These are phyloP conservation scores for Phytophthora pinifolia DNA, from an alignment of 352 stramenopile genomes.

Conservation along the genomic window DNA sequence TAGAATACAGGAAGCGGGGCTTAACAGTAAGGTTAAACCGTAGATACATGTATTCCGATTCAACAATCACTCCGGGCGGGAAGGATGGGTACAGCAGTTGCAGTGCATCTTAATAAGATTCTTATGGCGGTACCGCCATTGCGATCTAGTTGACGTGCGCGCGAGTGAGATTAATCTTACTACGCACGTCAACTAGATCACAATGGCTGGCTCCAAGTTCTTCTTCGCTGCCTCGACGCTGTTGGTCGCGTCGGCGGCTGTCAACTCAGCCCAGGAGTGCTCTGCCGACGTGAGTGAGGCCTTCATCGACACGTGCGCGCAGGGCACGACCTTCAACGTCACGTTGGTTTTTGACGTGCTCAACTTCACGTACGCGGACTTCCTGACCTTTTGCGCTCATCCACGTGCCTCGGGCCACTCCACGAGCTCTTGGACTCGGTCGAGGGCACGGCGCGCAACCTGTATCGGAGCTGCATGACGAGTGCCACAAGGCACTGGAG, in stretches of 20 bases:
- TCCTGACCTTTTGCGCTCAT: conserved; percentile 60
- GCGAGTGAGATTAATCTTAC: too few relatives aligned
- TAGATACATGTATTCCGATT: too few relatives aligned
- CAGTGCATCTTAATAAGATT: too few relatives aligned
- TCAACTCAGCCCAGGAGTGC: conserved; percentile 34
- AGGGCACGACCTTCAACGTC: conserved; percentile 51
- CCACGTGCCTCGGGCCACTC: conserved; percentile 53
- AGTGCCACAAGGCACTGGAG: conserved; percentile 46
- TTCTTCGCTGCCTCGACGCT: conserved; percentile 21
- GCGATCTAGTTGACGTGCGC: too few relatives aligned
- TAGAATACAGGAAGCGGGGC: too few relatives aligned
- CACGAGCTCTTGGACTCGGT: conserved; percentile 45
- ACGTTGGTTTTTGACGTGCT: conserved; percentile 44
- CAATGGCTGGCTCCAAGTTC: conserved; percentile 23
- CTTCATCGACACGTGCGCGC: conserved; percentile 48
- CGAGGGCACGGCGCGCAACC: conserved; percentile 39
- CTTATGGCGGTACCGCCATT: too few relatives aligned
- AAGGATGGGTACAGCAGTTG: too few relatives aligned
- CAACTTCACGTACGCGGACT: conserved; percentile 45
- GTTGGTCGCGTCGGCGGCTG: conserved; percentile 21
- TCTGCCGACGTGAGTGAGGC: conserved; percentile 31
- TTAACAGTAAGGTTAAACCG: too few relatives aligned
- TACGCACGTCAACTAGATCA: too few relatives aligned
- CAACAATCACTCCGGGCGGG: too few relatives aligned
- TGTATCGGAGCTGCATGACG: conserved; percentile 44